These are phyloP conservation scores for Glycine soja DNA, from an alignment of 306 rosid genomes.

Conservation along the genomic window DNA sequence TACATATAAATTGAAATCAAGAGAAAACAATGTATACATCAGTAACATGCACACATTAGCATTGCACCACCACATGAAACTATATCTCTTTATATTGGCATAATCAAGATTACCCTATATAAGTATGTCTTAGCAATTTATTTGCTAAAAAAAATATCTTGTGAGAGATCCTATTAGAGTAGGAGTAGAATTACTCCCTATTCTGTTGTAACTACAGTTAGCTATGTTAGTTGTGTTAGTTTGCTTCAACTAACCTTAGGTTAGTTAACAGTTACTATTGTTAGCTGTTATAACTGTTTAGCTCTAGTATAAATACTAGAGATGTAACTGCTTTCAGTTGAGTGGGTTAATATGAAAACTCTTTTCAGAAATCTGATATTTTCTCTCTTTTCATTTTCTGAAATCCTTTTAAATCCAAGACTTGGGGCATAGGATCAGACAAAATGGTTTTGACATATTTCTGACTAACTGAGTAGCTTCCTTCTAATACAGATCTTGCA, in stretches of 20 bases:
- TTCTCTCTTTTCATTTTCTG: too few species aligned
- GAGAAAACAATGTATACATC: neutral
- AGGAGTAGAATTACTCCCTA: too few species aligned
- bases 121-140: slow-evolving; percentile 9
- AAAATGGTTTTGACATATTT: slow-evolving; percentile 40
- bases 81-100: slow-evolving; percentile 24
- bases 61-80: slow-evolving; percentile 21
- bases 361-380: too few species aligned
- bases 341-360: too few species aligned
- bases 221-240: too few species aligned
- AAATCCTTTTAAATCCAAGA: neutral
- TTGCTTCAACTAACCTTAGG: too few species aligned
- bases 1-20: slow-evolving; percentile 15
- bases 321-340: too few species aligned
- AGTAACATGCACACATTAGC: slow-evolving; percentile 31
- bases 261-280: too few species aligned
- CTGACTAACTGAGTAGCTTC: slow-evolving; percentile 25
- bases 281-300: too few species aligned
- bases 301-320: too few species aligned
- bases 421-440: slow-evolving; percentile 11
- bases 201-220: too few species aligned
- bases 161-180: neutral
- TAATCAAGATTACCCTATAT: neutral
- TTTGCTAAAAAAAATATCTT: slow-evolving; percentile 15
- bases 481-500: slow-evolving; percentile 27